Evolutionary conservation across 2,329 filamentous ascomycete genomes (phyloP), one percentile per base, ranked within the genome.

Genomic region (Chaetothyriales sp.): DNA sequence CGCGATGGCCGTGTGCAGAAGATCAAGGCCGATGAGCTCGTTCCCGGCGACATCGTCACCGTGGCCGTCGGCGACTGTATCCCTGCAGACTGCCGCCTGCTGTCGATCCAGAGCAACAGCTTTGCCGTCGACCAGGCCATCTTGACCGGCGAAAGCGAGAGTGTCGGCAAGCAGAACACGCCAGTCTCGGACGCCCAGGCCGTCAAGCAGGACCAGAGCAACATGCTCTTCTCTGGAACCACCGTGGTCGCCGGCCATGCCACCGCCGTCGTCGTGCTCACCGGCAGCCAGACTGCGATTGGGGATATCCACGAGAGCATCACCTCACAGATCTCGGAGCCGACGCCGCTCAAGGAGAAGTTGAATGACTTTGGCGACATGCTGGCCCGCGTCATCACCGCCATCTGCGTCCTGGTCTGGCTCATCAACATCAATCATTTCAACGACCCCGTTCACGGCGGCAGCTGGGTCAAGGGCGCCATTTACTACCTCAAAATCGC

Each of bases 401-500:
- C 89, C 56, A 98, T 98, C 64, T 98, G 94, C 69, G 75, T 97
- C 58, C 74, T 95, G 52, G 92, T 98, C 62, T 98, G 92, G 92
- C 75, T 97, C 55, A 98, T 98, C 77, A 98, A 98, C 73, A 87
- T 97, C 61, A 84, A 87, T 64, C 88, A 98, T 73, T 98, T 98
- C 76, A 92, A 81, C 65, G 92, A 98, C 64, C 88, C 89, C 25
- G 85, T 86, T 59, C 90, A 95, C 62, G 94, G 92, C 62, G 92
- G 92, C 62, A 85, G 81, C 69, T 95, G 89, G 83, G 80, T 87
- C 58, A 98, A 97, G 75, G 92, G 92, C 54, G 92, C 92, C 54
- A 97, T 98, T 64, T 98, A 98, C 77, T 98, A 98, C 70, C 81
- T 98, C 63, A 98, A 98, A 77, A 98, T 98, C 66, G 92, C 92